These are phyloP conservation scores for Calocybe gangraenosa DNA, from an alignment of 768 basidiomycete species.

Conservation along the genomic window DNA sequence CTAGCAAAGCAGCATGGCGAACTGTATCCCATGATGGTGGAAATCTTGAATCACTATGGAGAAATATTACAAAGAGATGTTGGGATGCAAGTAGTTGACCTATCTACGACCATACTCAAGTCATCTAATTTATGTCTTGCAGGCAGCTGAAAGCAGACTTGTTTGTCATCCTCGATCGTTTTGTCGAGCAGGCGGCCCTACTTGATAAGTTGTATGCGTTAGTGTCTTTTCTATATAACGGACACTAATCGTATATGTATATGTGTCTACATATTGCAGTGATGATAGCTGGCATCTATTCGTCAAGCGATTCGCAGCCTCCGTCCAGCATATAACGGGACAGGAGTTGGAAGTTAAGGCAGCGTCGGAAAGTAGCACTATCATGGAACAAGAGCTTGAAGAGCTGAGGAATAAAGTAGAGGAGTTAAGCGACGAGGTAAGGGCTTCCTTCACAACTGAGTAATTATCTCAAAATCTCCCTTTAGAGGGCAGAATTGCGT, in stretches of 20 bases:
- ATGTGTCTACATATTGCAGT: constrained; percentile 32
- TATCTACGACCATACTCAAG: neutral
- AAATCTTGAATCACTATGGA: constrained; percentile 53
- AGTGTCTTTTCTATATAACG: neutral
- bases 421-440: constrained; percentile 63
- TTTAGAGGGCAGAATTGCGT: constrained; percentile 46
- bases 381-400: constrained; percentile 60
- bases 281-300: constrained; percentile 63
- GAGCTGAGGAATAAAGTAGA: constrained; percentile 56
- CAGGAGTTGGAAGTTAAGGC: constrained; percentile 53
- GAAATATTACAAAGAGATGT: constrained; percentile 54
- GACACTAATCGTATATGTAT: neutral
- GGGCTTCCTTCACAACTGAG: neutral
- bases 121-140: neutral
- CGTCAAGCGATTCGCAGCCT: constrained; percentile 53
- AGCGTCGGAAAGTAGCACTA: constrained; percentile 29
- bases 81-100: constrained; percentile 48
- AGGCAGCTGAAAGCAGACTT: constrained; percentile 13
- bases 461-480: neutral
- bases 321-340: constrained; percentile 65
- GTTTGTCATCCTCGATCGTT: constrained; percentile 51
- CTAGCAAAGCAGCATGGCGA: constrained; percentile 60
- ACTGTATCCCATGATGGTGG: constrained; percentile 57
- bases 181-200: constrained; percentile 55
- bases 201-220: constrained; percentile 60